Evolutionary conservation across 2,329 filamentous ascomycete genomes (phyloP).

Genomic region (Cryphonectria nitschkei): DNA sequence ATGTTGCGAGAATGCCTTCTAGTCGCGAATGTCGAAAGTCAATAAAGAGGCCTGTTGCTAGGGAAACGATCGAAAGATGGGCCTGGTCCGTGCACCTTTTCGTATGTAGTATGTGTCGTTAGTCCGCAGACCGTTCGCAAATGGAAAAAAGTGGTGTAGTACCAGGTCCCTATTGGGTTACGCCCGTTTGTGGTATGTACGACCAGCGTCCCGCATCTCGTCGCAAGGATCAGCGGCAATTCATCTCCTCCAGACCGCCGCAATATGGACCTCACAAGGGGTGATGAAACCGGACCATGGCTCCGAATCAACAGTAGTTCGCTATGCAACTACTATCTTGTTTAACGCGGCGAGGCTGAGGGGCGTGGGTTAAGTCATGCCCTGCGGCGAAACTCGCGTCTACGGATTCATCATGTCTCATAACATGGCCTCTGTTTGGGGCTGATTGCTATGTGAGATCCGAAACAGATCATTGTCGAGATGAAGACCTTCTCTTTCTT

Average conservation of each 20-base stretch:
- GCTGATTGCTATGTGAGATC: neutral
- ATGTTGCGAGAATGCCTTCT: neutral
- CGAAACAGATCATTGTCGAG: constrained; percentile 7
- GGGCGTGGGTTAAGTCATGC: neutral
- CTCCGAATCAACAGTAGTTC: neutral
- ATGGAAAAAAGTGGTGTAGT: neutral
- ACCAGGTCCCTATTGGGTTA: neutral
- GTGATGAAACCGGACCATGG: constrained; percentile 1
- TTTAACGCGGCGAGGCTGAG: neutral
- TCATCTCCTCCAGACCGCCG: neutral
- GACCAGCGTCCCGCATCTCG: neutral
- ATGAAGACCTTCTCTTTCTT: neutral
- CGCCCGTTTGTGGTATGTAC: neutral
- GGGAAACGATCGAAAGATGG: constrained; percentile 16
- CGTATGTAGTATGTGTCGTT: no score
- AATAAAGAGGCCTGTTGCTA: constrained; percentile 18
- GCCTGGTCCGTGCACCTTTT: constrained; percentile 2
- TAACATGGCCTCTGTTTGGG: neutral
- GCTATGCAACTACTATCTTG: neutral
- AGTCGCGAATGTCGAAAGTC: constrained; percentile 14
- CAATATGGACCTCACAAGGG: neutral
- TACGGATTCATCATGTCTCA: neutral
- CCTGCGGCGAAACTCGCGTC: neutral
- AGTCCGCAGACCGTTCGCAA: neutral
- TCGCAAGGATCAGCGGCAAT: neutral